These are phyloP conservation scores for Neobulgaria alba DNA, from an alignment of 2,329 filamentous ascomycete genomes.

Conservation along the genomic window DNA sequence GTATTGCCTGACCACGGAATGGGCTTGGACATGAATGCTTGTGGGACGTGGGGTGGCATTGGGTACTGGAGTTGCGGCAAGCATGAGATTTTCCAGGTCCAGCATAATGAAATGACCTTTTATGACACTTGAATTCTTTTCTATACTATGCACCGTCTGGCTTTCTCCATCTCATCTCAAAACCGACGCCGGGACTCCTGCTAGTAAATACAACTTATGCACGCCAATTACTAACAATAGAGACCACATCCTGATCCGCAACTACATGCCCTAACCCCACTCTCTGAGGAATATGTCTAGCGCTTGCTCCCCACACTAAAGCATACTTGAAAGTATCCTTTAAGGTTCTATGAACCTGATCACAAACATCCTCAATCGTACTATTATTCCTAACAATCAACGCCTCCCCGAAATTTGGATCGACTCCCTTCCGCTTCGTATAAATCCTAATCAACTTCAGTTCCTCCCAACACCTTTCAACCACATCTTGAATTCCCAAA, in stretches of 20 bases:
- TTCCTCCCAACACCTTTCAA: constrained; percentile 93
- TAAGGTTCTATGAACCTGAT: constrained; percentile 83
- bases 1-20: constrained; percentile 5
- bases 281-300: constrained; percentile 86
- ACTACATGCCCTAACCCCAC: constrained; percentile 81
- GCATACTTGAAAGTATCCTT: constrained; percentile 99
- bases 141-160: background rate
- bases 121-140: background rate
- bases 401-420: constrained; percentile 84
- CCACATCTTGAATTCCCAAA: constrained; percentile 84
- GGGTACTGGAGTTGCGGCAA: constrained; percentile 18
- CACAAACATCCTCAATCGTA: constrained; percentile 93
- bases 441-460: constrained; percentile 84
- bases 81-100: background rate
- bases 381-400: constrained; percentile 84
- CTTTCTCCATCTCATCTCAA: background rate
- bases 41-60: constrained; percentile 14
- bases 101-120: constrained; percentile 7
- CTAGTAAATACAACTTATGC: constrained; percentile 34
- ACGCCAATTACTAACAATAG: constrained; percentile 57
- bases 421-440: constrained; percentile 89
- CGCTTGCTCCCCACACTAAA: constrained; percentile 93
- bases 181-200: background rate
- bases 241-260: constrained; percentile 59
- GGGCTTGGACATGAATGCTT: constrained; percentile 1